Base-by-base conservation (phyloP, 2,329 filamentous ascomycete genomes). In the Sporothrix curviconia region DNA sequence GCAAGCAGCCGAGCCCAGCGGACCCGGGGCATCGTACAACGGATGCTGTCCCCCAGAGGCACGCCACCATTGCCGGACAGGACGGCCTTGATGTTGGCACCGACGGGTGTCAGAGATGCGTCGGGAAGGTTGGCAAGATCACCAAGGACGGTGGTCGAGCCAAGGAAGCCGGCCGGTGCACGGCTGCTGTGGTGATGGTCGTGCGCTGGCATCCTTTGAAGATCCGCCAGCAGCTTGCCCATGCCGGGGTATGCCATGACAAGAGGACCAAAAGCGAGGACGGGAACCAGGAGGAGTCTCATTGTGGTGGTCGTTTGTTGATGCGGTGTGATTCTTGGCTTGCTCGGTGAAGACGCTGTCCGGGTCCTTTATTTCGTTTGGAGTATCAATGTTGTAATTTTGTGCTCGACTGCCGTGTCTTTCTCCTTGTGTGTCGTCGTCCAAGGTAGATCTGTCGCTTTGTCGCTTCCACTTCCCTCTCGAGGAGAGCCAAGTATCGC, bases 81-180 rank as follows among this genome's bases (percentile, higher is more conserved):
- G 47, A 76, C 68, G 5, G 65, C 65, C 61, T 71, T 72, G 65
- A 77, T 71, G n/a, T 68, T 66, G 14, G 64, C 58, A 12, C 71
- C 74, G 2, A 69, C 69, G 3, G 63, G 53, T 3, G 69, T 69
- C 22, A 76, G 68, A 15, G 70, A 59, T 15, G 56, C 60, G 59
- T 67, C 65, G 0, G 58, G 56, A 2, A 74, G 64, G 2, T 60
- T 66, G 19, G 62, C 58, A 7, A 77, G 70, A 56, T 77, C 74
- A 8, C 74, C 74, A 11, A 77, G 64, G 30, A 72, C 62, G 46
- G 69, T 67, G n/a, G 71, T 72, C 3, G 74, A 74, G 11, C 69
- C 68, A 24, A 71, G 69, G 37, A 71, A 69, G 40, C 69, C 69
- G 30, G 56, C 24, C n/a, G 61, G 54, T 5, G 50, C 47, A 7